Conservation (phyloP, 169 alveolate species). For the Cryptosporidium felis region DNA sequence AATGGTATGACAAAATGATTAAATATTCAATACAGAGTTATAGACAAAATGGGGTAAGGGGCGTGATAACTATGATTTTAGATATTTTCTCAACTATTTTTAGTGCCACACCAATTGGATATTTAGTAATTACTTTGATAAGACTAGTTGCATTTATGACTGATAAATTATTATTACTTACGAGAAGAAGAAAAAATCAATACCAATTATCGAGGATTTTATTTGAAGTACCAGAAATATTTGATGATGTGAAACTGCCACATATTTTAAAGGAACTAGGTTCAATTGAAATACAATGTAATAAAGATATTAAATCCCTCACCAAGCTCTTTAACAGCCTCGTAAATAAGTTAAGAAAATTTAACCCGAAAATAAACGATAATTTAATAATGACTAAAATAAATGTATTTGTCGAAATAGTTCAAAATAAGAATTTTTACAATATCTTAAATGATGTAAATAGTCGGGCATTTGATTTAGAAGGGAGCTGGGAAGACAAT, state of each 20-base stretch:
- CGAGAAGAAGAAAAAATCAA: conserved; percentile 66
- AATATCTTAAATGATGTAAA: too few species aligned
- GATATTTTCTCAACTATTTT: conserved; percentile 59
- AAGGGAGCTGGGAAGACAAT: too few species aligned
- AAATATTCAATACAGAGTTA: conserved; percentile 58
- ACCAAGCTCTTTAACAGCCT: neutral
- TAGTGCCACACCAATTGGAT: conserved; percentile 69
- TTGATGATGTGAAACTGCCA: conserved; percentile 6
- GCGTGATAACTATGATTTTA: conserved; percentile 64
- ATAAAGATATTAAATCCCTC: neutral
- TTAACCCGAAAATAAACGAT: neutral
- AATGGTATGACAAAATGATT: conserved; percentile 59
- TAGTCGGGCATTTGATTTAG: too few species aligned
- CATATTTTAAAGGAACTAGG: neutral
- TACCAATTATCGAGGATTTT: conserved; percentile 18
- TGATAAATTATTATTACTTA: conserved; percentile 21
- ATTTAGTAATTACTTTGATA: conserved; percentile 27
- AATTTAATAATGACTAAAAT: neutral
- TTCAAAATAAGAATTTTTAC: neutral
- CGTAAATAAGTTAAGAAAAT: neutral
- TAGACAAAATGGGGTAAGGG: conserved; percentile 61
- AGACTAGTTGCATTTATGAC: conserved; percentile 72
- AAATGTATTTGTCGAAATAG: neutral
- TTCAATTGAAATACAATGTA: conserved; percentile 11
- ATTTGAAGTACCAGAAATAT: conserved; percentile 44